Conservation (phyloP, 495 filamentous ascomycete genomes). For the Aspergillus indologenus region DNA sequence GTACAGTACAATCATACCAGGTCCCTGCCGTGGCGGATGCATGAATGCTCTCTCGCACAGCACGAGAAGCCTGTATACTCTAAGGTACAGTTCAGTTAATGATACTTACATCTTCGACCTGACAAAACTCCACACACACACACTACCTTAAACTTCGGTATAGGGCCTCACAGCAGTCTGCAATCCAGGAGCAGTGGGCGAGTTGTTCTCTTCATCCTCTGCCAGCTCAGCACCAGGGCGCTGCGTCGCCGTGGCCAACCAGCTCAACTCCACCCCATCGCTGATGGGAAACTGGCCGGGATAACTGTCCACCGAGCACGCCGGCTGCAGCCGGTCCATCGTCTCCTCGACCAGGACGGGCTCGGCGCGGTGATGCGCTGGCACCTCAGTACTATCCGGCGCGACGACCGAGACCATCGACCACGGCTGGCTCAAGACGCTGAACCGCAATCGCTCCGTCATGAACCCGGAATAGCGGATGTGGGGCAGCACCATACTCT, state of each 20-base stretch:
- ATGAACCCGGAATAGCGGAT: slow-evolving; percentile 15
- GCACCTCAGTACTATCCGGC: slow-evolving; percentile 13
- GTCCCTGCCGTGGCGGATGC: neutral
- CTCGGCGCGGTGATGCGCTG: slow-evolving; percentile 6
- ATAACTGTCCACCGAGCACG: slow-evolving; percentile 33
- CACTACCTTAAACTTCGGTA: slow-evolving; percentile 19
- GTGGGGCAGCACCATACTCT: slow-evolving; percentile 14
- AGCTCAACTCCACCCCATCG: slow-evolving; percentile 28
- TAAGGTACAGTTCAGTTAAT: neutral
- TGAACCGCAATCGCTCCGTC: slow-evolving; percentile 14
- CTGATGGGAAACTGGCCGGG: slow-evolving; percentile 38
- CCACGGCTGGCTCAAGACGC: slow-evolving; percentile 9
- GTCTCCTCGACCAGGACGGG: slow-evolving; percentile 14
- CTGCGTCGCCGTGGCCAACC: slow-evolving; percentile 25
- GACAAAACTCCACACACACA: neutral
- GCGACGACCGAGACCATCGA: slow-evolving; percentile 14
- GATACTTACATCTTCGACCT: neutral
- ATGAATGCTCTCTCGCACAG: neutral
- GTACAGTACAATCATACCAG: neutral
- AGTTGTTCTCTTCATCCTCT: neutral
- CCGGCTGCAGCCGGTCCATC: neutral
- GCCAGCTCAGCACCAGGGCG: neutral
- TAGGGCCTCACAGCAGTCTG: slow-evolving; percentile 35
- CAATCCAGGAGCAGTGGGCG: slow-evolving; percentile 23
- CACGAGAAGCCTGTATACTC: neutral